Conservation (phyloP, 768 basidiomycete species). For the Mycena amicta region DNA sequence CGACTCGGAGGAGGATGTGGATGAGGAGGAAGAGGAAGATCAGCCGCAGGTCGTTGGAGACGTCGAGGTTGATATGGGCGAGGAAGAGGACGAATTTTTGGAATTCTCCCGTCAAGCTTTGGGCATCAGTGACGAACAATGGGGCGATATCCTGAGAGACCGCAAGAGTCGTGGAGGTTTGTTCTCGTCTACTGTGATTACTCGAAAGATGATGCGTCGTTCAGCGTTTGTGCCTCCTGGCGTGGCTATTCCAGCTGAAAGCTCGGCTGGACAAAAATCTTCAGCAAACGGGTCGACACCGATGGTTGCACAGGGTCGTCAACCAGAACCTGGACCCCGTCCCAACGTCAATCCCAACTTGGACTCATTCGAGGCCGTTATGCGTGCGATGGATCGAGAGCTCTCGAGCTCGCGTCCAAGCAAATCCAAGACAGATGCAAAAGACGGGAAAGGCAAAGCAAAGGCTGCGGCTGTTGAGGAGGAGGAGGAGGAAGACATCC, state of each 20-base stretch:
- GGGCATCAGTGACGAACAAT: conserved; percentile 88
- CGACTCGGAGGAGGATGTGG: conserved; percentile 62
- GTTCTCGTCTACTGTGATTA: background rate
- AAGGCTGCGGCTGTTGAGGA: conserved; percentile 36
- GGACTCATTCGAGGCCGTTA: conserved; percentile 93
- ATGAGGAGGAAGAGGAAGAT: conserved; percentile 74
- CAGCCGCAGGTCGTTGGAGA: conserved; percentile 83
- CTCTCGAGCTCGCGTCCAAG: conserved; percentile 51
- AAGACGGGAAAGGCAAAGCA: conserved; percentile 45
- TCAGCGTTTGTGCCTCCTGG: conserved; percentile 64
- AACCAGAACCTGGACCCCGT: conserved; percentile 37
- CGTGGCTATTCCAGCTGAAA: conserved; percentile 26
- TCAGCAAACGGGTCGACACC: conserved; percentile 3
- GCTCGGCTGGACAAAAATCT: conserved; percentile 7
- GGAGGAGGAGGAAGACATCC: conserved; percentile 68
- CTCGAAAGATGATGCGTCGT: conserved; percentile 3
- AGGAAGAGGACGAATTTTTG: conserved; percentile 93
- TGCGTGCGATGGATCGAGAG: conserved; percentile 93
- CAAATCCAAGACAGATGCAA: conserved; percentile 19
- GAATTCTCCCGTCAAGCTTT: conserved; percentile 92
- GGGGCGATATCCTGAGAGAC: conserved; percentile 83
- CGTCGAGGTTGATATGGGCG: conserved; percentile 86
- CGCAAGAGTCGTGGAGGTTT: conserved; percentile 75
- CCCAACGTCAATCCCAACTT: conserved; percentile 66
- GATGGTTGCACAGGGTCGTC: conserved; percentile 15